Percentiles rank a stretch among this genome's conserved stretches.
phyloP scores from a whole-genome alignment of 768 basidiomycete genomes.

The Phlebiopsis gigantea region DNA sequence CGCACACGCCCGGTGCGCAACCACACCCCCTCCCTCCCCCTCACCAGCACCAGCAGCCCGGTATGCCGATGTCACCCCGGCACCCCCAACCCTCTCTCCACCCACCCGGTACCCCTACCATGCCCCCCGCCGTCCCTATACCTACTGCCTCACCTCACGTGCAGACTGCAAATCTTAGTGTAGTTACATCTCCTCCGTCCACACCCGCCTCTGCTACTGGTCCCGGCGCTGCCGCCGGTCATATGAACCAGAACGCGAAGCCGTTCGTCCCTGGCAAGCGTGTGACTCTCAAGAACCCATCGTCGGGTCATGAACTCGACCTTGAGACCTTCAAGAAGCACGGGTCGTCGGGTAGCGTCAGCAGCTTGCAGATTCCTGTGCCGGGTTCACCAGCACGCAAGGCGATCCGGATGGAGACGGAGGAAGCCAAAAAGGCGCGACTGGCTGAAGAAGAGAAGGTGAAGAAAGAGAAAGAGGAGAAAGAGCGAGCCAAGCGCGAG shows the following conservation, averaged over 20 bases:
- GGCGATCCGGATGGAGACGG: constrained; percentile 59
- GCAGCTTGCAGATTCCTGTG: constrained; percentile 29
- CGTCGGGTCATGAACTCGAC: constrained; percentile 61
- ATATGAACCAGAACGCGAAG: constrained; percentile 58
- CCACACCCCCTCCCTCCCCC: constrained; percentile 29
- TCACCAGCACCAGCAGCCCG: constrained; percentile 46
- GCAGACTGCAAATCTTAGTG: constrained; percentile 39
- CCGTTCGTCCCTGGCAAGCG: constrained; percentile 60
- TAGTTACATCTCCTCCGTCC: constrained; percentile 60
- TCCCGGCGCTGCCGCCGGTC: constrained; percentile 30
- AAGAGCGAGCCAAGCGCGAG: constrained; percentile 31
- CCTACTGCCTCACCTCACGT: constrained; percentile 41
- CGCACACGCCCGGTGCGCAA: constrained; percentile 15
- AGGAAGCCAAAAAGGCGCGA: constrained; percentile 47
- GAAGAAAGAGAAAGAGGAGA: constrained; percentile 29
- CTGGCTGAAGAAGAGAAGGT: constrained; percentile 37
- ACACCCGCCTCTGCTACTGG: constrained; percentile 53
- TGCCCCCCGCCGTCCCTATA: constrained; percentile 50
- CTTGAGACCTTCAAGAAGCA: constrained; percentile 51
- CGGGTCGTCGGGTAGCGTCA: constrained; percentile 22
- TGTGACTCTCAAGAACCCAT: constrained; percentile 52
- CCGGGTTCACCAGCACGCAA: constrained; percentile 32
- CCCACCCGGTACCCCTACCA: constrained; percentile 63
- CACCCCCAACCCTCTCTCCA: constrained; percentile 49
- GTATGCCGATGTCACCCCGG: constrained; percentile 61